A percentile compares a stretch with the other conserved stretches of the same genome.
Conservation (phyloP, 805 yeast species). For the Candida pini region DNA sequence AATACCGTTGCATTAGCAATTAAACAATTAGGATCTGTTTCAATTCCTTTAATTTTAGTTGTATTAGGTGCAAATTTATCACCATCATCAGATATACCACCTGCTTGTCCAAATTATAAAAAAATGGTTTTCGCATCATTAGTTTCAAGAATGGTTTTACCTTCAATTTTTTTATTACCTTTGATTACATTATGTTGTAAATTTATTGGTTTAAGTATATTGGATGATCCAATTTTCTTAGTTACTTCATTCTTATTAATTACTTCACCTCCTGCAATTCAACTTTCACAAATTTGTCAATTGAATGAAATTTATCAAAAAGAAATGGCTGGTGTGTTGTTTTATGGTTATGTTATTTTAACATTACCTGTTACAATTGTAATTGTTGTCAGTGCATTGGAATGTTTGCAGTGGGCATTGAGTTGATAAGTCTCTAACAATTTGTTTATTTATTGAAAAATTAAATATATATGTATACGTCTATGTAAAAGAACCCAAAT, state of each 20-base stretch:
- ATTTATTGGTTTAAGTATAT: conserved; percentile 56
- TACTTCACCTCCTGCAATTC: conserved; percentile 80
- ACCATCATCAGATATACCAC: conserved; percentile 64
- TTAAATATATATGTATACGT: too few relatives aligned
- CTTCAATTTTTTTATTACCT: conserved; percentile 64
- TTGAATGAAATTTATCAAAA: conserved; percentile 68
- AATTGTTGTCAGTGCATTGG: conserved; percentile 64
- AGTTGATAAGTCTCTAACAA: conserved; percentile 1
- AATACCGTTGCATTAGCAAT: conserved; percentile 63
- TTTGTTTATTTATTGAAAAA: too few relatives aligned
- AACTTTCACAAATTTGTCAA: conserved; percentile 75
- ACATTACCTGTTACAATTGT: conserved; percentile 72
- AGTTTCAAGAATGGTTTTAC: conserved; percentile 72
- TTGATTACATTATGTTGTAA: conserved; percentile 59
- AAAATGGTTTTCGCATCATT: conserved; percentile 64
- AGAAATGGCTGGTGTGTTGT: conserved; percentile 78
- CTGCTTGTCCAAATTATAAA: conserved; percentile 56
- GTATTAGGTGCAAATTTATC: conserved; percentile 75
- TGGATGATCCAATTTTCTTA: conserved; percentile 77
- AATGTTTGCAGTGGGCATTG: conserved; percentile 37
- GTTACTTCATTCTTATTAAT: conserved; percentile 72
- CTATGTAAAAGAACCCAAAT: too few relatives aligned
- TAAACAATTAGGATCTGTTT: conserved; percentile 63
- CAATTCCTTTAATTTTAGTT: conserved; percentile 70
- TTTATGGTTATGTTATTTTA: conserved; percentile 75